Evolutionary conservation across 1,284 basidiomycete species (phyloP).

Genomic region (Takashimella koratensis): DNA sequence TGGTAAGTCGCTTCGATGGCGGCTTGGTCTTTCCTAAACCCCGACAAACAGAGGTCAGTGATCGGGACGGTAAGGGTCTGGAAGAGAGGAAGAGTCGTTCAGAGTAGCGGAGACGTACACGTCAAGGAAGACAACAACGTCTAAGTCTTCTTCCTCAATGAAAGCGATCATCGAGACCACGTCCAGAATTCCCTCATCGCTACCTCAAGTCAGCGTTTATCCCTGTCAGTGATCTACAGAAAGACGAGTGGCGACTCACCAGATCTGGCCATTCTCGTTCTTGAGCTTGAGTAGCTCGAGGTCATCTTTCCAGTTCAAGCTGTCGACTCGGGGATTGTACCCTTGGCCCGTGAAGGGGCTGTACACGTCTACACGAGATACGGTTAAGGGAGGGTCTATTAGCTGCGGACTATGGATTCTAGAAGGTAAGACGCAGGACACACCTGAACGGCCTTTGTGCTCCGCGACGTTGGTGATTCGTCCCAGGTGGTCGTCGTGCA

Average conservation of each 20-base stretch:
- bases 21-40: not conserved
- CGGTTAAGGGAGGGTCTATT: no score
- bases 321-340: not conserved
- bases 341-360: not conserved
- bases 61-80: no score
- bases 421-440: not conserved
- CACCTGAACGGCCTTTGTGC: not conserved
- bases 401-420: not conserved
- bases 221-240: no score
- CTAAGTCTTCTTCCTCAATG: not conserved
- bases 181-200: no score
- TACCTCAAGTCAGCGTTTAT: no score
- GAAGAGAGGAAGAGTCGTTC: no score
- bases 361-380: slow-evolving; percentile 1
- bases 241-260: not conserved
- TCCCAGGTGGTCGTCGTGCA: slow-evolving; percentile 1
- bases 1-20: not conserved
- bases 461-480: slow-evolving; percentile 1
- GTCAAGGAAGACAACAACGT: slow-evolving; percentile 1
- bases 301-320: not conserved
- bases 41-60: no score
- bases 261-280: slow-evolving; percentile 1
- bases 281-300: slow-evolving; percentile 3
- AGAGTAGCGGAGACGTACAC: no score
- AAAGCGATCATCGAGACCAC: not conserved